Evolutionary conservation across 257 asterid genomes (phyloP), one percentile per base, ranked within the genome.

Genomic region (Paraleonurus japonicus): DNA sequence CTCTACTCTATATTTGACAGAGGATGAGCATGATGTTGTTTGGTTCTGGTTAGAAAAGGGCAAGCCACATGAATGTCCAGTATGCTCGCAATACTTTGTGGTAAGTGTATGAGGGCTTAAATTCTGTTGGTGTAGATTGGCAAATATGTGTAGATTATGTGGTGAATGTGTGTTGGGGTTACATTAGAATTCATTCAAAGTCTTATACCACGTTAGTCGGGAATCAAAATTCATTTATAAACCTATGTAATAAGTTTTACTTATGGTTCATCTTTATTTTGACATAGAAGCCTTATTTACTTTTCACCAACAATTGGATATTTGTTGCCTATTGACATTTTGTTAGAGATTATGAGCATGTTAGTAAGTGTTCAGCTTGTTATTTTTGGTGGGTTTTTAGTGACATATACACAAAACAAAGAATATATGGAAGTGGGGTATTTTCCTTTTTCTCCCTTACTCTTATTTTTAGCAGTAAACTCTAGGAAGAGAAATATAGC

Each of bases 21-120:
- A 92, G 84, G 96, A 95, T 60, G 99, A 95, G 75, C 99, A 95
- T 45, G 99, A 95, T 78, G 97, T 92, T 65, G 98, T 92, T 68
- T 95, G 99, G 99, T 95, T 95, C 87, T 95, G 98, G 99, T 81
- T 95, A 65, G 96, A 88, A 89, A 90, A 95, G 84, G 97, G 90
- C 74, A 88, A 88, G 85, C 82, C 96, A n/a, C 91, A 88, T 65
- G 97, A 92, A 79, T 95, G 99, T 78, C 92, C 99, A 43, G 99
- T 92, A 62, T 95, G 99, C 85, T 79, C 95, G 0, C 99, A 95
- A 71, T 75, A 88, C 75, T 95, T 95, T 69, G 89, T 33, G 88
- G 99, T 92, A 78, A 84, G 93, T 79, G 35, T 57, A 57, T 9
- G 63, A 64, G 32, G 4, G 1, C 58, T 59, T 73, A 10, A 43